Conservation (phyloP, 495 filamentous ascomycete species). For the Melanomma pulvis-pyrius region DNA sequence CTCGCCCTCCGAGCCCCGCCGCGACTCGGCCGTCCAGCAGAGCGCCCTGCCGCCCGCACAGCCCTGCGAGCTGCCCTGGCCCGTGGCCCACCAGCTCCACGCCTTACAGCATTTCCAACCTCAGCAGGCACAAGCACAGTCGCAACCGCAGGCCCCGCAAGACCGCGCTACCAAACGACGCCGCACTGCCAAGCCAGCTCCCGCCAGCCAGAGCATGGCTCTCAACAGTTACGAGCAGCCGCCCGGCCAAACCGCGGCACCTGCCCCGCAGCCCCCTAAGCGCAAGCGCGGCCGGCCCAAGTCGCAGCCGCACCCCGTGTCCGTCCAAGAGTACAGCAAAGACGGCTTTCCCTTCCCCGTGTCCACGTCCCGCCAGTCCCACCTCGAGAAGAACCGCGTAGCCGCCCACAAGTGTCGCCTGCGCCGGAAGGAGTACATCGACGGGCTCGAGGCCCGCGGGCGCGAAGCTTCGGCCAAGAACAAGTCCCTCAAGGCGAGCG, state of each 20-base stretch:
- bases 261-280: slow-evolving; percentile 15
- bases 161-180: slow-evolving; percentile 2
- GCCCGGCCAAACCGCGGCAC: neutral
- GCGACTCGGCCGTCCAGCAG: neutral
- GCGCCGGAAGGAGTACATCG: slow-evolving; percentile 72
- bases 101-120: slow-evolving; percentile 15
- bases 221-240: neutral
- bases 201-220: neutral
- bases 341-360: slow-evolving; percentile 24
- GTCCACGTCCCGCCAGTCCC: slow-evolving; percentile 45
- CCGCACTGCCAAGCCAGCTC: neutral
- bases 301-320: slow-evolving; percentile 19
- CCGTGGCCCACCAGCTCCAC: slow-evolving; percentile 1
- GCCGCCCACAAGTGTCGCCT: slow-evolving; percentile 85
- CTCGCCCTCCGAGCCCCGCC: slow-evolving; percentile 15
- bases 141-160: neutral
- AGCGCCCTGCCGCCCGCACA: slow-evolving; percentile 21
- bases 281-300: slow-evolving; percentile 30
- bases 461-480: slow-evolving; percentile 37
- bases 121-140: slow-evolving; percentile 4
- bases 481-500: slow-evolving; percentile 33
- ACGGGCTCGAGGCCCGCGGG: slow-evolving; percentile 35
- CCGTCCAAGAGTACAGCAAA: slow-evolving; percentile 7
- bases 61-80: slow-evolving; percentile 12
- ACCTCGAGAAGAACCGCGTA: slow-evolving; percentile 79